A percentile compares a stretch with the other conserved stretches of the same genome.
These are phyloP conservation scores for Smittium mucronatum DNA, from an alignment of 371 early-diverging fungal genomes.

Conservation along the genomic window DNA sequence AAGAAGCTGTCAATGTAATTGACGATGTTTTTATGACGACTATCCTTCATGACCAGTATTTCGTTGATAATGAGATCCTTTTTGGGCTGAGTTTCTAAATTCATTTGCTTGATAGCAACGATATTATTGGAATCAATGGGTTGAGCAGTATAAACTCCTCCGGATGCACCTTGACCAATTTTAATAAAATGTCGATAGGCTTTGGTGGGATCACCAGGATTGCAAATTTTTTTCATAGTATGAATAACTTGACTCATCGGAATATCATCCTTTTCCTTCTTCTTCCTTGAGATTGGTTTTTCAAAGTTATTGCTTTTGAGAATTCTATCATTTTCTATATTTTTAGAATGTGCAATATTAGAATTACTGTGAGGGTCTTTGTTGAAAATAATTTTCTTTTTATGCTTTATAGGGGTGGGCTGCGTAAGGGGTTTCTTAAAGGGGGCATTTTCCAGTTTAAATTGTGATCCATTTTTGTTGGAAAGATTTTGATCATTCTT, in stretches of 20 bases:
- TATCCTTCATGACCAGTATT: conserved; percentile 85
- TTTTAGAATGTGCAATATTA: background rate
- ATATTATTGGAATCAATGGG: conserved; percentile 47
- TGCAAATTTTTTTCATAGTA: conserved; percentile 72
- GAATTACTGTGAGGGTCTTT: background rate
- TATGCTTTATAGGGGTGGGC: background rate
- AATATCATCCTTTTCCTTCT: conserved; percentile 25
- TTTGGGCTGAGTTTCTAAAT: conserved; percentile 86
- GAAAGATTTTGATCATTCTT: background rate
- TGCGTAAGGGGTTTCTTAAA: background rate
- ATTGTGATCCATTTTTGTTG: background rate
- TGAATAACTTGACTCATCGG: conserved; percentile 63
- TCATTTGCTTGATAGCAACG: conserved; percentile 94
- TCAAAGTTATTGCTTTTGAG: background rate
- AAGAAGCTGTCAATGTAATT: conserved; percentile 90
- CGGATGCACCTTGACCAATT: conserved; percentile 95
- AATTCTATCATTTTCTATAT: background rate
- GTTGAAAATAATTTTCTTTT: background rate
- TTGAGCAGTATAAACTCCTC: conserved; percentile 81
- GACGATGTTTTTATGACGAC: conserved; percentile 87
- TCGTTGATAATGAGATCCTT: conserved; percentile 95
- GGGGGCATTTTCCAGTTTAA: conserved; percentile 13
- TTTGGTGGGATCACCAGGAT: conserved; percentile 71
- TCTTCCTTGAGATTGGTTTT: conserved; percentile 15
- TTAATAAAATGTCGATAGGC: conserved; percentile 66